Evolutionary conservation across 2,329 filamentous ascomycete genomes (phyloP).

Genomic region (Colletotrichum eleusines): DNA sequence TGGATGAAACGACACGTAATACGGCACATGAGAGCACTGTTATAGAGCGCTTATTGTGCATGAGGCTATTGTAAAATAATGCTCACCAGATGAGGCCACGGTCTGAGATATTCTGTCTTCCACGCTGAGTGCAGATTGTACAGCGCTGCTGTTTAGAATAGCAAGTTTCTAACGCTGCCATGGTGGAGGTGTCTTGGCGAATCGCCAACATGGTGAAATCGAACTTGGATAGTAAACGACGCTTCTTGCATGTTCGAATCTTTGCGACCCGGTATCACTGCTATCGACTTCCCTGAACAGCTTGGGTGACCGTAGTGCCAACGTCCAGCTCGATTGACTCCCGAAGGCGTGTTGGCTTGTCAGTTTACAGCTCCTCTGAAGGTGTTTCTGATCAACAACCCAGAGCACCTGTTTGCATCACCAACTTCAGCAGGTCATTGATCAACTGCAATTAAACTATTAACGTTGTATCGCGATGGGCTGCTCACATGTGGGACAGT

Average conservation of each 20-base stretch:
- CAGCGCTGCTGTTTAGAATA: fast-evolving
- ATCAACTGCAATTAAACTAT: fast-evolving
- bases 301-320: background rate
- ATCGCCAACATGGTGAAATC: background rate
- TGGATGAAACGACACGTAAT: too few relatives aligned
- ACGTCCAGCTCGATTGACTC: background rate
- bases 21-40: too few relatives aligned
- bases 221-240: background rate
- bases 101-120: background rate
- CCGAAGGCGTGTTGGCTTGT: background rate
- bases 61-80: too few relatives aligned
- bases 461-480: too few relatives aligned
- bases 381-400: too few relatives aligned
- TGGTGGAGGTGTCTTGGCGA: background rate
- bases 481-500: too few relatives aligned
- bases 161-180: background rate
- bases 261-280: background rate
- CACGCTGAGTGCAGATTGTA: background rate
- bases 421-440: too few relatives aligned
- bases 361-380: background rate
- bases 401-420: background rate
- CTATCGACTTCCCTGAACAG: background rate
- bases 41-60: too few relatives aligned
- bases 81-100: background rate
- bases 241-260: background rate